A percentile compares a stretch with the other conserved stretches of the same genome.
Conservation (phyloP, 257 asterid species). For the Buddleja alternifolia region DNA sequence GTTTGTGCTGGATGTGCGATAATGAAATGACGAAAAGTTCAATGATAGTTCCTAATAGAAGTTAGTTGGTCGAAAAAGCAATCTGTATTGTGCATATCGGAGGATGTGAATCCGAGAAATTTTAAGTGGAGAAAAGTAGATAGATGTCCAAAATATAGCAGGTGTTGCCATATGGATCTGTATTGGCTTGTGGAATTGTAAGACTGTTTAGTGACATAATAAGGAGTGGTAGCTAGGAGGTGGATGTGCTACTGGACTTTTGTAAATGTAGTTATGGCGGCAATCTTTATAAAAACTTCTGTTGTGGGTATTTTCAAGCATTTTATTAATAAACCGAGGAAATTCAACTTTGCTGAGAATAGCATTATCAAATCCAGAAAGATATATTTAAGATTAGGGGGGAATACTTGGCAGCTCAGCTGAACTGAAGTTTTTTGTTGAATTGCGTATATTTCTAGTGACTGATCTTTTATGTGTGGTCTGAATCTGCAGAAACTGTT, state of each 20-base stretch:
- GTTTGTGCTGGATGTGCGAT: conserved; percentile 7
- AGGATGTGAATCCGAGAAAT: background rate
- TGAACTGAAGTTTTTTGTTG: too few species aligned
- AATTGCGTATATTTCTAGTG: too few species aligned
- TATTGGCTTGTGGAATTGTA: background rate
- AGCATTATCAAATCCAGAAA: background rate
- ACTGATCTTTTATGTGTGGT: too few species aligned
- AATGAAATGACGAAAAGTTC: background rate
- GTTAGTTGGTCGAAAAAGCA: background rate
- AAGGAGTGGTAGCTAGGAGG: background rate
- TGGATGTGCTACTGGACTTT: background rate
- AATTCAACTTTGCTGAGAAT: background rate
- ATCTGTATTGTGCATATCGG: background rate
- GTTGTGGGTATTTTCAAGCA: too few species aligned
- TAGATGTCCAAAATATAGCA: background rate
- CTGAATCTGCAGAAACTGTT: too few species aligned
- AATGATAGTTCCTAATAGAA: conserved; percentile 1
- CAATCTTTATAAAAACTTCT: background rate
- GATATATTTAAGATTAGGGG: too few species aligned
- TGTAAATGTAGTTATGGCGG: background rate
- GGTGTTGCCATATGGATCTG: background rate
- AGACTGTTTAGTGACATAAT: background rate
- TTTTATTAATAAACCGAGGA: background rate
- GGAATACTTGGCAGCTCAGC: too few species aligned
- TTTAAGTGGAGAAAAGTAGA: background rate